Base-by-base conservation (phyloP, 257 asterid species). In the Craterostigma plantagineum region DNA sequence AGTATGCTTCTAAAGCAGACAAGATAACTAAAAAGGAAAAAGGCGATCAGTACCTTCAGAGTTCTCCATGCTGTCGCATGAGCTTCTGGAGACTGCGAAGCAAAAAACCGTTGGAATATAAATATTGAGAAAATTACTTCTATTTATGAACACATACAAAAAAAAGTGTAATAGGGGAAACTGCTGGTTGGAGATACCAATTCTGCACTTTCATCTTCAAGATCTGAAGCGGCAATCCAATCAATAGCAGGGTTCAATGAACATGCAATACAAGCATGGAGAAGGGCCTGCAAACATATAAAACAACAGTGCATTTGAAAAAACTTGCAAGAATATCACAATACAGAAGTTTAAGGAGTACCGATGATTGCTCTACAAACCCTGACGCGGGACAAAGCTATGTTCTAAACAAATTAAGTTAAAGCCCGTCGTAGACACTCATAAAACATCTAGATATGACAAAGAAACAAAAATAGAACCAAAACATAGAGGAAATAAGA, bases 151-250 rank as follows among this genome's bases (percentile, higher is more conserved):
- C 11, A 16, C 30, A 43, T 43, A 15, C 8, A 14, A n/a, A 8
- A 11, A 10, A 41, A 41, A 3, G 23, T 12, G 10, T 33, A 18
- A 16, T 9, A 1, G 11, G n/a, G 2, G 33, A 9, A 15, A 12
- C 9, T 12, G 23, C 11, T 9, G 16, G 13, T 41, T 17, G 10
- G 4, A 11, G 33, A 18, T 72, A 90, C 99, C 74, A 42, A 56
- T 66, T 51, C 35, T 7, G 79, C 81, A 23, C 72, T 76, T 16
- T 83, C 92, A 54, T 75, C 92, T 66, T 90, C 99, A 56, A 83
- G 96, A 65, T 90, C 99, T 49, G 99, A 79, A 61, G 99, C 99
- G 37, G 99, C 99, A 60, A 90, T 67, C 96, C 99, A 90, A 43
- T 90, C 96, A 56, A 90, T 77, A 49, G 65, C 63, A 23, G 94